Conservation (phyloP, 1,284 basidiomycete species). For the Ustilago lituana region DNA sequence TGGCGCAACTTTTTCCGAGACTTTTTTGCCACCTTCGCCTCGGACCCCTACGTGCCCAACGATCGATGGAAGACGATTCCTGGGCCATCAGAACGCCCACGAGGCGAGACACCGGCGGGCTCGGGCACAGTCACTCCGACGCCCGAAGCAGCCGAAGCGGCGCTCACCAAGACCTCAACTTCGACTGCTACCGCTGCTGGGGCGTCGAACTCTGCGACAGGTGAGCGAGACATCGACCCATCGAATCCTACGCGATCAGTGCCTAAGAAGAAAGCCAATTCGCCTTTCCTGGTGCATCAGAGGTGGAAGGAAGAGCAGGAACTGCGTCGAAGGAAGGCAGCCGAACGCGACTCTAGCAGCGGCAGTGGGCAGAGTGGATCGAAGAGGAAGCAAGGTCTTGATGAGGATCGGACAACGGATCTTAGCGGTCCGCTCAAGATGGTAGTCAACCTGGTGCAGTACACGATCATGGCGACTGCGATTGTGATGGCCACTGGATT, state of each 20-base stretch:
- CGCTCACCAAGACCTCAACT: background rate
- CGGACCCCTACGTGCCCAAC: slow-evolving; percentile 42
- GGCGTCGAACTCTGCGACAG: slow-evolving; percentile 26
- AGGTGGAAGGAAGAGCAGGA: slow-evolving; percentile 57
- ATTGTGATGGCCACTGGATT: slow-evolving; percentile 23
- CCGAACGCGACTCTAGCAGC: slow-evolving; percentile 29
- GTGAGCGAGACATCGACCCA: slow-evolving; percentile 61
- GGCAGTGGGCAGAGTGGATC: background rate
- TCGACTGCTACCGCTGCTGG: no score
- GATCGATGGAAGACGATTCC: slow-evolving; percentile 40
- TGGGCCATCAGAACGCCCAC: slow-evolving; percentile 43
- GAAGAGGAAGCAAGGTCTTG: background rate
- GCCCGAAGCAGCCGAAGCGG: slow-evolving; percentile 22
- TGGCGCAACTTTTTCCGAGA: slow-evolving; percentile 65
- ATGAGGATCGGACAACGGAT: slow-evolving; percentile 25
- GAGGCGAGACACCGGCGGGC: slow-evolving; percentile 43
- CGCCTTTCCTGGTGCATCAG: slow-evolving; percentile 60
- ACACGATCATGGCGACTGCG: slow-evolving; percentile 39
- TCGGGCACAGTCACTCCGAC: slow-evolving; percentile 47
- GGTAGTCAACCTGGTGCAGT: slow-evolving; percentile 19
- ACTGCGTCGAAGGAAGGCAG: slow-evolving; percentile 37
- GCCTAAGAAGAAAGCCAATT: slow-evolving; percentile 61
- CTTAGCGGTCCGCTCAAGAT: slow-evolving; percentile 19
- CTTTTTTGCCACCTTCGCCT: slow-evolving; percentile 52
- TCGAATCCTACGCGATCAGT: slow-evolving; percentile 55